These are phyloP conservation scores for Ganoderma sinense DNA, from an alignment of 1,284 basidiomycete species.

Conservation along the genomic window DNA sequence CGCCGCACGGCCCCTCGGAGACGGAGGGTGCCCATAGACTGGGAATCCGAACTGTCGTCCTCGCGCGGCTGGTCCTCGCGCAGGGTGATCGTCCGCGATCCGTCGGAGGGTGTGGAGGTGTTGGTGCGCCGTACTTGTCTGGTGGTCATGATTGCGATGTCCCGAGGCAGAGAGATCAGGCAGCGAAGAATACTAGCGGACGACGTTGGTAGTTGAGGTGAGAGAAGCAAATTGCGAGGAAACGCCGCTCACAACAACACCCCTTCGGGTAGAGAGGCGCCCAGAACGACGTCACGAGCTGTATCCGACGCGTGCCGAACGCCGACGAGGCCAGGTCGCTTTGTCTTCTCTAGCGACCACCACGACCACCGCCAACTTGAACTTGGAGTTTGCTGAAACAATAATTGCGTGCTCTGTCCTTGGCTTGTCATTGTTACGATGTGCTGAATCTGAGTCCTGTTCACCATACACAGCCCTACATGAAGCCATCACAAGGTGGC, in stretches of 20 bases:
- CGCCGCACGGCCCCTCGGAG: slow-evolving; percentile 57
- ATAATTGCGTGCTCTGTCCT: background rate
- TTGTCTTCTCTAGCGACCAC: background rate
- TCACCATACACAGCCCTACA: background rate
- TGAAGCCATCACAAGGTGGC: background rate
- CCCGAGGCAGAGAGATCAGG: background rate
- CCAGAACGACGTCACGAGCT: slow-evolving; percentile 3
- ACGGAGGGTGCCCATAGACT: slow-evolving; percentile 54
- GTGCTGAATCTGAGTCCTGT: background rate
- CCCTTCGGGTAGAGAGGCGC: background rate
- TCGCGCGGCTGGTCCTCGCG: slow-evolving; percentile 51
- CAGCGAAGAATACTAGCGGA: background rate
- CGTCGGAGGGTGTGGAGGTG: slow-evolving; percentile 53
- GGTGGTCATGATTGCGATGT: slow-evolving; percentile 1
- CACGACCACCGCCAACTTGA: background rate
- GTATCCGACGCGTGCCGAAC: background rate
- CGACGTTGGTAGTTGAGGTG: background rate
- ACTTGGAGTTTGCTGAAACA: background rate
- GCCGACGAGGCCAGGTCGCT: background rate
- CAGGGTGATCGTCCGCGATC: slow-evolving; percentile 64
- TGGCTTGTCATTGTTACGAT: background rate
- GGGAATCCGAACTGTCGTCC: slow-evolving; percentile 29
- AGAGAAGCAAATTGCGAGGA: slow-evolving; percentile 7
- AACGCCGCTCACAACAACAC: background rate
- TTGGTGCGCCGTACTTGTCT: slow-evolving; percentile 15